Percentiles rank a stretch among this genome's conserved stretches.
phyloP scores from a whole-genome alignment of 2,329 filamentous ascomycete species.

The Eutypella sp. region DNA sequence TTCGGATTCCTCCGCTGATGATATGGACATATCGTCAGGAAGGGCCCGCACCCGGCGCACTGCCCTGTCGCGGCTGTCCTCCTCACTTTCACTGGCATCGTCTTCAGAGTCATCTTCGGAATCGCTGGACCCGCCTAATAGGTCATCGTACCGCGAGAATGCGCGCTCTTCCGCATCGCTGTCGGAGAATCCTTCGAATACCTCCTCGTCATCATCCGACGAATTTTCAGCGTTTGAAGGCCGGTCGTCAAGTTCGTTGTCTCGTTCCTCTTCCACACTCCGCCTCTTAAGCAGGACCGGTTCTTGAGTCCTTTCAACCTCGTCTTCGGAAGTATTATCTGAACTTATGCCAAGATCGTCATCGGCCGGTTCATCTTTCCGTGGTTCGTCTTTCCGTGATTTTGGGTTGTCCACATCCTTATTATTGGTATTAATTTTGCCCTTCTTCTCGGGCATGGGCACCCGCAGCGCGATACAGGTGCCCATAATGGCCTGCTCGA shows the following conservation, averaged over 20 bases:
- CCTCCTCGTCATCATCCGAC: slow-evolving; percentile 12
- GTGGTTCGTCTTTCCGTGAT: slow-evolving; percentile 21
- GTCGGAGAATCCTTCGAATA: slow-evolving; percentile 22
- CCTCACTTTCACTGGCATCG: slow-evolving; percentile 21
- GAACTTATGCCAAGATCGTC: slow-evolving; percentile 9
- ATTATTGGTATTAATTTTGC: slow-evolving; percentile 26
- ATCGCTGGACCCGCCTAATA: slow-evolving; percentile 41
- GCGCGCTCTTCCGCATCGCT: slow-evolving; percentile 31
- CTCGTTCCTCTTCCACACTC: slow-evolving; percentile 32
- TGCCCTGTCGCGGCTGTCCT: slow-evolving; percentile 20
- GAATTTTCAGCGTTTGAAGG: slow-evolving; percentile 20
- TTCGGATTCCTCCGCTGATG: slow-evolving; percentile 22
- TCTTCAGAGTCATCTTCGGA: slow-evolving; percentile 31
- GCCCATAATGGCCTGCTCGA: slow-evolving; percentile 43
- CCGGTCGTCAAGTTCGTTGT: slow-evolving; percentile 19
- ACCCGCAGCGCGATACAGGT: slow-evolving; percentile 47
- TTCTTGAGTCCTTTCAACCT: slow-evolving; percentile 20
- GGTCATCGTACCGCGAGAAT: slow-evolving; percentile 39
- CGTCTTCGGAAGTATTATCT: slow-evolving; percentile 16
- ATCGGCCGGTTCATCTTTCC: slow-evolving; percentile 21
- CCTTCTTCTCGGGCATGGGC: slow-evolving; percentile 40
- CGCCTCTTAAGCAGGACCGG: slow-evolving; percentile 25
- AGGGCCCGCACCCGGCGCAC: slow-evolving; percentile 13
- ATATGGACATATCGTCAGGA: slow-evolving; percentile 20
- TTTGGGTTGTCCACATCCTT: too few species aligned